A percentile compares a stretch with the other conserved stretches of the same genome.
Conservation (phyloP, 352 stramenopile genomes). For the Phytopythium ostracodes region DNA sequence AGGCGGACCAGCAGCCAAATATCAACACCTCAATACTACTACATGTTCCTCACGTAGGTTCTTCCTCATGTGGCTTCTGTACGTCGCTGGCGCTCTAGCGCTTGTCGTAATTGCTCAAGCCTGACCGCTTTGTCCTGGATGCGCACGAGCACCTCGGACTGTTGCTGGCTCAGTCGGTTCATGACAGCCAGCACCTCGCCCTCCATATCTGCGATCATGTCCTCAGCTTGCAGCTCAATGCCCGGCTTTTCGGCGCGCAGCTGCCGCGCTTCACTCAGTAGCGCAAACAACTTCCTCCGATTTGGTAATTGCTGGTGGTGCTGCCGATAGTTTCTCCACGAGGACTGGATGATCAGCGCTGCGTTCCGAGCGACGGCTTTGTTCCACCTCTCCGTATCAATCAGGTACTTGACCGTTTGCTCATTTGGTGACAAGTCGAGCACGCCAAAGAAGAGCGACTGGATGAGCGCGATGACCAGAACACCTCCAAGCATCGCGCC, state of each 20-base stretch:
- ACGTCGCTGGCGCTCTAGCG: not conserved
- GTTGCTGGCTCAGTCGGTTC: conserved; percentile 29
- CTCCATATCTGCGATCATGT: conserved; percentile 47
- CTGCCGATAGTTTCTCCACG: conserved; percentile 26
- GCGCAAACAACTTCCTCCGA: conserved; percentile 19
- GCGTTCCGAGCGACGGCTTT: conserved; percentile 38
- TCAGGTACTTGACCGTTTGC: conserved; percentile 59
- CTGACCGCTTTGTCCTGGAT: conserved; percentile 36
- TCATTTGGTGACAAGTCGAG: conserved; percentile 60
- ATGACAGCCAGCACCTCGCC: conserved; percentile 26
- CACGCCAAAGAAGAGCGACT: conserved; percentile 77
- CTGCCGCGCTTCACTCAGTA: conserved; percentile 22
- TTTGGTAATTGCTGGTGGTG: conserved; percentile 1
- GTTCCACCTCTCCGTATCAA: conserved; percentile 59
- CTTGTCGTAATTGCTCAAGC: conserved; percentile 12
- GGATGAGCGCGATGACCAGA: conserved; percentile 62
- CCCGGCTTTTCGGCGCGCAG: conserved; percentile 28
- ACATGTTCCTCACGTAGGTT: not conserved
- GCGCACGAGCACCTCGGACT: conserved; percentile 26
- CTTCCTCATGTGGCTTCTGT: not conserved
- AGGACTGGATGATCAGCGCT: conserved; percentile 36
- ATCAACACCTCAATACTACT: not conserved
- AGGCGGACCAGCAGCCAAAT: not conserved
- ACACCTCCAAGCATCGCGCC: conserved; percentile 73
- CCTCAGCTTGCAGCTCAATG: conserved; percentile 34